Evolutionary conservation across 2,329 filamentous ascomycete species (phyloP).

Genomic region (Exophiala aquamarina): DNA sequence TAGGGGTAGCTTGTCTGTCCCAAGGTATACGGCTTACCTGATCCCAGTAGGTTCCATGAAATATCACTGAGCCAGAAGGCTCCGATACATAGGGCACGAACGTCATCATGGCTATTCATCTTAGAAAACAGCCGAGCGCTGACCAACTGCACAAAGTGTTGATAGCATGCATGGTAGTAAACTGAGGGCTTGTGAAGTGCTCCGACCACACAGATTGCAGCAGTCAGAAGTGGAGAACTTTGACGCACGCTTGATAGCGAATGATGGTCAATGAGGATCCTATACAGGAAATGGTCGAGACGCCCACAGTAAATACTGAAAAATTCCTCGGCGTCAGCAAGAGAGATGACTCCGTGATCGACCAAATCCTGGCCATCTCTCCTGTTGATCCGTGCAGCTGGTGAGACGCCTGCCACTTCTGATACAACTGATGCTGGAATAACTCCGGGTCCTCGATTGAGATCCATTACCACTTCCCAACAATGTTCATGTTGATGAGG

Average conservation of each 20-base stretch:
- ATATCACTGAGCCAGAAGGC: slow-evolving; percentile 64
- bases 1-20: not conserved
- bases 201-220: slow-evolving; percentile 57
- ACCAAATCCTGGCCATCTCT: slow-evolving; percentile 46
- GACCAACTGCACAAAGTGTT: slow-evolving; percentile 57
- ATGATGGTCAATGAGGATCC: slow-evolving; percentile 53
- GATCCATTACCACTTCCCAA: slow-evolving; percentile 42
- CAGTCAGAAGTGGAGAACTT: slow-evolving; percentile 55
- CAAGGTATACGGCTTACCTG: slow-evolving; percentile 11
- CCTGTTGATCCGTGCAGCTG: slow-evolving; percentile 37
- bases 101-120: slow-evolving; percentile 56
- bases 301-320: slow-evolving; percentile 53
- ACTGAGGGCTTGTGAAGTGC: slow-evolving; percentile 57
- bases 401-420: slow-evolving; percentile 47
- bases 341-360: slow-evolving; percentile 47
- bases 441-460: slow-evolving; percentile 38
- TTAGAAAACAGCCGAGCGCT: slow-evolving; percentile 58
- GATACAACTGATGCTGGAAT: slow-evolving; percentile 54
- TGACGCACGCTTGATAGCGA: slow-evolving; percentile 54
- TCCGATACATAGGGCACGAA: slow-evolving; percentile 61
- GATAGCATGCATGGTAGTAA: slow-evolving; percentile 55
- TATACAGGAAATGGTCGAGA: slow-evolving; percentile 55
- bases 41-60: slow-evolving; percentile 61
- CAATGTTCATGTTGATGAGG: slow-evolving; percentile 28
- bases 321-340: slow-evolving; percentile 52